A percentile compares a stretch with the other conserved stretches of the same genome.
phyloP scores from a whole-genome alignment of 768 basidiomycete genomes.

The Tylopilus felleus region DNA sequence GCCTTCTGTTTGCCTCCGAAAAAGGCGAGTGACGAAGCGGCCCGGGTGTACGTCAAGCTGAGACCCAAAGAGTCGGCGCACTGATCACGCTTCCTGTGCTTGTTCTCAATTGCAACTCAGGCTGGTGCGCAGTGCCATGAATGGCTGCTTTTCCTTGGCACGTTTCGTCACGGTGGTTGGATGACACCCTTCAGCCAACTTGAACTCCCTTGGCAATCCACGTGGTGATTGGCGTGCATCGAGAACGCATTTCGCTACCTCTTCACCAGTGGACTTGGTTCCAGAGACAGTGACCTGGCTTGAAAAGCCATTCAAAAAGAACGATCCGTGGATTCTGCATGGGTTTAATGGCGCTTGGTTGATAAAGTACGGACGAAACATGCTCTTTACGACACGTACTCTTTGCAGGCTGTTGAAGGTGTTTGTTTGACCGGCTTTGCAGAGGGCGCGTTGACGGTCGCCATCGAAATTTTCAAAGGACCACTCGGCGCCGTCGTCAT shows the following conservation, averaged over 20 bases:
- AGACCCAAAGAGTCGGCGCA: too few relatives aligned
- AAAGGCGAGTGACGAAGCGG: too few relatives aligned
- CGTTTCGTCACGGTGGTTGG: neutral
- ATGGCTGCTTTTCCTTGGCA: neutral
- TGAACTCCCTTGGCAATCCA: neutral
- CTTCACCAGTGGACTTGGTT: neutral
- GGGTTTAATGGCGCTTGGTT: neutral
- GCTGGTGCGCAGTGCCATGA: too few relatives aligned
- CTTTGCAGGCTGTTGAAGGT: constrained; percentile 2
- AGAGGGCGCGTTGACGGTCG: constrained; percentile 13
- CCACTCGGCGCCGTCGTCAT: constrained; percentile 26
- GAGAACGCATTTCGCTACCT: neutral
- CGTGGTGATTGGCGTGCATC: neutral
- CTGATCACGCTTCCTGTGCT: too few relatives aligned
- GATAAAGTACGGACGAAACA: constrained; percentile 11
- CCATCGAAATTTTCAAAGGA: constrained; percentile 32
- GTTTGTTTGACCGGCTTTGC: constrained; percentile 22
- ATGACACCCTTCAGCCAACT: neutral
- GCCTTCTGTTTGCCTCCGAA: too few relatives aligned
- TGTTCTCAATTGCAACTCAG: too few relatives aligned
- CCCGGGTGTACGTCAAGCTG: too few relatives aligned
- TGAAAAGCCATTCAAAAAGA: constrained; percentile 14
- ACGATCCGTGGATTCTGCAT: constrained; percentile 21
- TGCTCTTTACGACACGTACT: constrained; percentile 16
- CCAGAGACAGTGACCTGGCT: constrained; percentile 3